These are phyloP conservation scores for Podila epicladia DNA, from an alignment of 192 early-diverging fungal species.

Conservation along the genomic window DNA sequence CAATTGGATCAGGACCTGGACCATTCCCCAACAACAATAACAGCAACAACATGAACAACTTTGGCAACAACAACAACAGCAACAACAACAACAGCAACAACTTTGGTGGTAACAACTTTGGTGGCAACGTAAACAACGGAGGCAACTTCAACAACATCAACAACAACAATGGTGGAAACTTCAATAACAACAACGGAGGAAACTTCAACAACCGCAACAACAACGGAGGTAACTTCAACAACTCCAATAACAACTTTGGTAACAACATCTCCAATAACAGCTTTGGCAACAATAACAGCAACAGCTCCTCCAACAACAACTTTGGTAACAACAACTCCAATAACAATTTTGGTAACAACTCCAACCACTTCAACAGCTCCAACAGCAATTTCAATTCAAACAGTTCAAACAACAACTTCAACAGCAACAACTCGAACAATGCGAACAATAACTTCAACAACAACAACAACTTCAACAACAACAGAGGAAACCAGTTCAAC, in stretches of 20 bases:
- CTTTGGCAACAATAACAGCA: conserved; percentile 12
- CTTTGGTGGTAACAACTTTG: conserved; percentile 2
- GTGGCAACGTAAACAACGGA: conserved; percentile 20
- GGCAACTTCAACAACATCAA: conserved; percentile 3
- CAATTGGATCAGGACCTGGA: background rate
- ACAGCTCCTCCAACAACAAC: background rate
- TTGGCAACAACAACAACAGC: conserved; percentile 1
- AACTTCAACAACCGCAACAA: conserved; percentile 11
- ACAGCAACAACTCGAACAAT: background rate
- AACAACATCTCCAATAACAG: too few species aligned
- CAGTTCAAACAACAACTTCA: conserved; percentile 13
- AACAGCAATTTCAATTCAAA: conserved; percentile 8
- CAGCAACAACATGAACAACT: conserved; percentile 20
- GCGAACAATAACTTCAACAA: conserved; percentile 15
- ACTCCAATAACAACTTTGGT: conserved; percentile 9
- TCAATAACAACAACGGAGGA: conserved; percentile 2
- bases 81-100: background rate
- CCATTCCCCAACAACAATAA: conserved; percentile 30
- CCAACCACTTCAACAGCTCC: background rate
- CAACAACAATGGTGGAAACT: background rate
- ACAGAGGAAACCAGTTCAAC: background rate
- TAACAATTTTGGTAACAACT: background rate
- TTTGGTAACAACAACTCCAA: conserved; percentile 2
- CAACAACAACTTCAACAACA: conserved; percentile 5
- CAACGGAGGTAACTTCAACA: background rate